Evolutionary conservation across 2,329 filamentous ascomycete species (phyloP), one percentile per base, ranked within the genome.

Genomic region (Apiospora rasikravindrae): DNA sequence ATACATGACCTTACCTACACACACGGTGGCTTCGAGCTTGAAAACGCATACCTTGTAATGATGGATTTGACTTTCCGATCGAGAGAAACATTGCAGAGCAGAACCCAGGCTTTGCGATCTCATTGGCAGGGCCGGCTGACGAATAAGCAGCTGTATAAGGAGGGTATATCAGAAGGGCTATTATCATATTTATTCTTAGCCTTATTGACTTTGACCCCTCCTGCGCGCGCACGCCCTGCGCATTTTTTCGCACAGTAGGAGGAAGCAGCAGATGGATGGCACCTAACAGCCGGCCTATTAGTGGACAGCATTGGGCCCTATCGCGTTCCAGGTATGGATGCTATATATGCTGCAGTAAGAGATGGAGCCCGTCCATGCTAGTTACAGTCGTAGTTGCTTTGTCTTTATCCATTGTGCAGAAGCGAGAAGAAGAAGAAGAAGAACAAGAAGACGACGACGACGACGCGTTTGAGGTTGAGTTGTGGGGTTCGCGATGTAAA

Each of bases 401-500:
- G 11, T 37, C 53, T 64, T n/a, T 37, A 64, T 13, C 29, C 53
- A 64, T 64, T 19, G 53, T 22, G 33, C 57, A 64, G 57, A 40
- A 40, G 57, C 19, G 33, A 64, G 57, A 40, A n/a, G 57, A 22
- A 64, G 33, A 64, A 64, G 57, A 10, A 40, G 19, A n/a, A n/a
- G 19, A 24, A 64, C 4, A n/a, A 11, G 8, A n/a, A 19, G 57
- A 64, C 29, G 57, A 64, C 57, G 57, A 40, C 57, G 57, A 64
- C 57, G 26, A 47, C 44, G 42, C 44, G 66, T 68, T 68, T 68
- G 66, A 68, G 66, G 66, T 68, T 68, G 66, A 68, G 66, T 68
- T 68, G 66, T 68, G 66, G 66, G 24, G 66, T 68, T 68, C 42
- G 33, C 66, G 66, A 64, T 64, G 66, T 16, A 14, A 68, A 44